Conservation (phyloP, 371 early-diverging fungal genomes). For the Cokeromyces recurvatus region DNA sequence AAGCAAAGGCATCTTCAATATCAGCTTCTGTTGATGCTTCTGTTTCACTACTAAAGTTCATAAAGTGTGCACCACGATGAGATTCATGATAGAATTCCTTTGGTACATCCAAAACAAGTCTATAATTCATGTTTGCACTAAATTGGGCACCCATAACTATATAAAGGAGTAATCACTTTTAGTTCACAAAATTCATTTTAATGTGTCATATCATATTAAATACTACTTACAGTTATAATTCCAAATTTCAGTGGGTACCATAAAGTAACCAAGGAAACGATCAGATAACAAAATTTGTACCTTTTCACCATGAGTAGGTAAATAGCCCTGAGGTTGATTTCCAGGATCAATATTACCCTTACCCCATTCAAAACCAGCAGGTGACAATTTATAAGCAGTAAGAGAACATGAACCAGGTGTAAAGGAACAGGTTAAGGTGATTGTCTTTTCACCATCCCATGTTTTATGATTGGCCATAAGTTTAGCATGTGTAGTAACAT, state of each 20-base stretch:
- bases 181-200: too few species aligned
- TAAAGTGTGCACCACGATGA: slow-evolving; percentile 94
- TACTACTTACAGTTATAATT: slow-evolving; percentile 76
- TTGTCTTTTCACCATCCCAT: slow-evolving; percentile 95
- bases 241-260: slow-evolving; percentile 96
- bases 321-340: slow-evolving; percentile 83
- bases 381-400: slow-evolving; percentile 93
- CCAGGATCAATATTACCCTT: slow-evolving; percentile 72
- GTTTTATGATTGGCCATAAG: slow-evolving; percentile 81
- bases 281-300: slow-evolving; percentile 94
- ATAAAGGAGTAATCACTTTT: too few species aligned
- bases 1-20: slow-evolving; percentile 69
- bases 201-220: too few species aligned
- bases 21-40: slow-evolving; percentile 63
- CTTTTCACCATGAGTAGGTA: slow-evolving; percentile 87
- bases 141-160: slow-evolving; percentile 85
- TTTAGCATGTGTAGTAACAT: slow-evolving; percentile 87
- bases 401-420: slow-evolving; percentile 97
- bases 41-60: slow-evolving; percentile 89
- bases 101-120: slow-evolving; percentile 84
- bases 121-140: slow-evolving; percentile 88
- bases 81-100: slow-evolving; percentile 96
- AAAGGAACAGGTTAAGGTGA: slow-evolving; percentile 90
- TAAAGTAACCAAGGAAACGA: slow-evolving; percentile 94
- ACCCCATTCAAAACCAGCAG: slow-evolving; percentile 96